Evolutionary conservation across 2,329 filamentous ascomycete genomes (phyloP).

Genomic region (Paramyrothecium roridum): DNA sequence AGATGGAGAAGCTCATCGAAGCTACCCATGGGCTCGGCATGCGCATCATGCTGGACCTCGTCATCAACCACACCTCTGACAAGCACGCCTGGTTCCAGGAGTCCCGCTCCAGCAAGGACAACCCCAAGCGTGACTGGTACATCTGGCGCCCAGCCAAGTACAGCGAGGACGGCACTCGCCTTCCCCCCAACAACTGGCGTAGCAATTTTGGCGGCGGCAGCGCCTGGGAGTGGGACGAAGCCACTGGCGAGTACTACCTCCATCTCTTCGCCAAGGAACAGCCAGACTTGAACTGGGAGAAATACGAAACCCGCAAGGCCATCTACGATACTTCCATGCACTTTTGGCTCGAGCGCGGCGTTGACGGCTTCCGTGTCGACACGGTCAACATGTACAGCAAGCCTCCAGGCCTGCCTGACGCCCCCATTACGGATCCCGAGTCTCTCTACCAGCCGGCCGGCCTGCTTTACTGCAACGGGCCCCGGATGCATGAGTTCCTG

Average conservation of each 20-base stretch:
- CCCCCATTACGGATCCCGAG: conserved; percentile 46
- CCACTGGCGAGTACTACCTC: conserved; percentile 73
- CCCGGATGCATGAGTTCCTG: conserved; percentile 66
- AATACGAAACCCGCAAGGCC: conserved; percentile 61
- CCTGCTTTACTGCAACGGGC: conserved; percentile 63
- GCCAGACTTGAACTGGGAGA: conserved; percentile 86
- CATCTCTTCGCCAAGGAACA: conserved; percentile 73
- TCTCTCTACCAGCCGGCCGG: conserved; percentile 49
- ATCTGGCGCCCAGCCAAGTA: conserved; percentile 54
- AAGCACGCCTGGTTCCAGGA: conserved; percentile 71
- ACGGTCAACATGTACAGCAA: conserved; percentile 74
- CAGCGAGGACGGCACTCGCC: conserved; percentile 53
- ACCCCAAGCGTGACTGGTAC: conserved; percentile 68
- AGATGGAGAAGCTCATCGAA: conserved; percentile 60
- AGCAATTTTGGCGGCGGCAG: conserved; percentile 58
- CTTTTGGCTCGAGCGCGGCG: conserved; percentile 75
- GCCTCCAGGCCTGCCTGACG: conserved; percentile 54
- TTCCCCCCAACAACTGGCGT: conserved; percentile 75
- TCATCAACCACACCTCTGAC: conserved; percentile 75
- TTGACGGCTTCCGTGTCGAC: conserved; percentile 72
- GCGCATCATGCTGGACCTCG: conserved; percentile 70
- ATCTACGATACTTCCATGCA: conserved; percentile 70
- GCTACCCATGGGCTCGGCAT: conserved; percentile 61
- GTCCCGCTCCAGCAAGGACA: conserved; percentile 58
- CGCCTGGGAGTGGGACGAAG: conserved; percentile 69